Conservation (phyloP, 164 flowering plant genomes). For the Vitis labrusca region DNA sequence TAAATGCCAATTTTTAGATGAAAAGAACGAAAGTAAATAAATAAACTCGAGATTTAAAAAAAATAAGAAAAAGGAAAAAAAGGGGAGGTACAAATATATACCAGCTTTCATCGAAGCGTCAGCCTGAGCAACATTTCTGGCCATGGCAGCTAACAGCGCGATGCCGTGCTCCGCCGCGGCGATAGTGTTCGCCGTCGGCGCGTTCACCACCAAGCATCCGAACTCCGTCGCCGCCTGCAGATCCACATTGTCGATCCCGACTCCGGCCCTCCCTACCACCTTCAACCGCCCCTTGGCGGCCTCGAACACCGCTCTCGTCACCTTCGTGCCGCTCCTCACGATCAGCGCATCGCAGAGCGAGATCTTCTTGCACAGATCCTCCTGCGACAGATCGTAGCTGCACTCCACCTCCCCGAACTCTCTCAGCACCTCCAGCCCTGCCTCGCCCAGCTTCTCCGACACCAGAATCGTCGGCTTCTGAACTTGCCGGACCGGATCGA, state of each 20-base stretch:
- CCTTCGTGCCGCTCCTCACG: conserved; percentile 93
- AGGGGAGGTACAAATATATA: conserved; percentile 13
- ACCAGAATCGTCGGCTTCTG: conserved; percentile 69
- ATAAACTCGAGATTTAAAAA: background rate
- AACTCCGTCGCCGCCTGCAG: conserved; percentile 89
- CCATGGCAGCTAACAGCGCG: conserved; percentile 80
- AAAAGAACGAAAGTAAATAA: background rate
- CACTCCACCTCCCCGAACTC: conserved; percentile 68
- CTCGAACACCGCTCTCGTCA: conserved; percentile 74
- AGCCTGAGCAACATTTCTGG: conserved; percentile 82
- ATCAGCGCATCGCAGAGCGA: conserved; percentile 73
- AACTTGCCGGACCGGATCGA: background rate
- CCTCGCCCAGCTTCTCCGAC: conserved; percentile 88
- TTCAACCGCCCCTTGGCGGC: conserved; percentile 73
- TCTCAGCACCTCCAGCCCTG: conserved; percentile 60
- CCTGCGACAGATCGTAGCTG: conserved; percentile 58
- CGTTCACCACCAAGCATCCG: conserved; percentile 91
- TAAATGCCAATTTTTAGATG: background rate
- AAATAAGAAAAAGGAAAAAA: background rate
- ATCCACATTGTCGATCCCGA: conserved; percentile 96
- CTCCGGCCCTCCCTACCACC: conserved; percentile 97
- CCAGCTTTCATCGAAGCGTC: conserved; percentile 93
- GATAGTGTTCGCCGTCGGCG: conserved; percentile 91
- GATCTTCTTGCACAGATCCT: conserved; percentile 65
- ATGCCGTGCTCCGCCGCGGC: conserved; percentile 98